Evolutionary conservation across 2,329 filamentous ascomycete species (phyloP).

Genomic region (Cladosporium halotolerans): DNA sequence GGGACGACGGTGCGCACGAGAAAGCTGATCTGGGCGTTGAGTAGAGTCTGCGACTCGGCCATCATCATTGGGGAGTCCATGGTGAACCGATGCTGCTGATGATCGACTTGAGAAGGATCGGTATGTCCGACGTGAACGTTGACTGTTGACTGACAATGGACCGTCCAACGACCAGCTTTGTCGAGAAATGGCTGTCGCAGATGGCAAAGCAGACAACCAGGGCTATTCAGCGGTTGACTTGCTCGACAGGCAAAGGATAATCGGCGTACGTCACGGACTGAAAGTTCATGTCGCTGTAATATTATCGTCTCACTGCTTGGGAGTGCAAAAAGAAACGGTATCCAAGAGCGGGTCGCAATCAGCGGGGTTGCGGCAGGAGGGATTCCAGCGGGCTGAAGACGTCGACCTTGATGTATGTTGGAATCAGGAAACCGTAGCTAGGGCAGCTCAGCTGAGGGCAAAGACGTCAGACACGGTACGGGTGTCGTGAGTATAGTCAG

Average conservation of each 20-base stretch:
- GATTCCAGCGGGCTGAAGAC: too few relatives aligned
- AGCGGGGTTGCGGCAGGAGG: too few relatives aligned
- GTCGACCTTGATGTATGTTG: too few relatives aligned
- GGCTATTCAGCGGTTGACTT: constrained; percentile 23
- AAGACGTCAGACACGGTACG: constrained; percentile 4
- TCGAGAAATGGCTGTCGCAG: too few relatives aligned
- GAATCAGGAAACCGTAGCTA: too few relatives aligned
- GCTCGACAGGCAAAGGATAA: constrained; percentile 25
- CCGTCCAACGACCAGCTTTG: too few relatives aligned
- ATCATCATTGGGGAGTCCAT: constrained; percentile 14
- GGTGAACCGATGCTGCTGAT: neutral
- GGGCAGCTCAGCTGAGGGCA: too few relatives aligned
- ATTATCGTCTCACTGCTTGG: too few relatives aligned
- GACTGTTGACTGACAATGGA: too few relatives aligned
- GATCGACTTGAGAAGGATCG: neutral
- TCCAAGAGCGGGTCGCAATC: too few relatives aligned
- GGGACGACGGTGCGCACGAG: constrained; percentile 33
- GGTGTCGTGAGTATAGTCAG: constrained; percentile 5
- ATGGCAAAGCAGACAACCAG: neutral
- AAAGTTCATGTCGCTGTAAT: constrained; percentile 23
- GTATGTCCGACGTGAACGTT: too few relatives aligned
- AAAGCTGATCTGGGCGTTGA: constrained; percentile 45
- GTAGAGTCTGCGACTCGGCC: constrained; percentile 36
- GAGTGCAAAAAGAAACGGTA: too few relatives aligned
- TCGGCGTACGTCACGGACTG: constrained; percentile 20